Percentiles rank a stretch among this genome's conserved stretches.
These are phyloP conservation scores for Fraxinus sp. DNA, from an alignment of 305 asterid genomes.

Conservation along the genomic window DNA sequence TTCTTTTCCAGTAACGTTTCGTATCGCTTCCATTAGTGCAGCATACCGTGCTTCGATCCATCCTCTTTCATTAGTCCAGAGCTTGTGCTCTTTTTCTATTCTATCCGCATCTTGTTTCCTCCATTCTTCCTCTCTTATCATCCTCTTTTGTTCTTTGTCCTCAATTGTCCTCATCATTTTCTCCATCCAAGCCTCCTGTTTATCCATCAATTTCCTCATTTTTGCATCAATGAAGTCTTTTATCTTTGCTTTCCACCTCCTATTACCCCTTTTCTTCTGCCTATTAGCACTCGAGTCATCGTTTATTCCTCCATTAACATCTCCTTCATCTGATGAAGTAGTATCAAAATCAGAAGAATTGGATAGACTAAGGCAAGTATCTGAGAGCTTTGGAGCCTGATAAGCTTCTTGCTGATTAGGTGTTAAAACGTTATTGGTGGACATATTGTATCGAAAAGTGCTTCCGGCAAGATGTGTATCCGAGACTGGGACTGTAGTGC, in stretches of 20 bases:
- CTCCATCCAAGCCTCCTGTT: conserved; percentile 48
- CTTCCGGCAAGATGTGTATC: conserved; percentile 5
- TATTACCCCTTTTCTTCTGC: conserved; percentile 16
- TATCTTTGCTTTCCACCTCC: conserved; percentile 24
- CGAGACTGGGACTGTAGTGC: conserved; percentile 12
- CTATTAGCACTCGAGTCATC: not conserved
- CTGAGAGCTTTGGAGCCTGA: conserved; percentile 7
- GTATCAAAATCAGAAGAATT: conserved; percentile 17
- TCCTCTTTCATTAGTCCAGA: conserved; percentile 23
- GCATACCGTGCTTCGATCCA: conserved; percentile 25
- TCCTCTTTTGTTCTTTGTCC: conserved; percentile 45
- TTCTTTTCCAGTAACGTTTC: conserved; percentile 15
- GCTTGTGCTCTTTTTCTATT: conserved; percentile 21
- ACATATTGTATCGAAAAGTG: conserved; percentile 15
- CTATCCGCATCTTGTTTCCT: conserved; percentile 43
- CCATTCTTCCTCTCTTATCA: conserved; percentile 53
- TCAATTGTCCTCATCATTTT: conserved; percentile 45
- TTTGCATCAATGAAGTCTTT: conserved; percentile 45
- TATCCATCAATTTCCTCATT: conserved; percentile 47
- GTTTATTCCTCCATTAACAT: not conserved
- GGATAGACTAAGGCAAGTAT: not conserved
- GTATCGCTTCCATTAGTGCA: conserved; percentile 20
- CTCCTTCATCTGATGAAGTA: conserved; percentile 26
- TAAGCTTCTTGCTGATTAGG: not conserved
- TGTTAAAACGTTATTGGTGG: not conserved